Evolutionary conservation across 2,329 filamentous ascomycete genomes (phyloP), one percentile per base, ranked within the genome.

Genomic region (Geosmithia putterillii): DNA sequence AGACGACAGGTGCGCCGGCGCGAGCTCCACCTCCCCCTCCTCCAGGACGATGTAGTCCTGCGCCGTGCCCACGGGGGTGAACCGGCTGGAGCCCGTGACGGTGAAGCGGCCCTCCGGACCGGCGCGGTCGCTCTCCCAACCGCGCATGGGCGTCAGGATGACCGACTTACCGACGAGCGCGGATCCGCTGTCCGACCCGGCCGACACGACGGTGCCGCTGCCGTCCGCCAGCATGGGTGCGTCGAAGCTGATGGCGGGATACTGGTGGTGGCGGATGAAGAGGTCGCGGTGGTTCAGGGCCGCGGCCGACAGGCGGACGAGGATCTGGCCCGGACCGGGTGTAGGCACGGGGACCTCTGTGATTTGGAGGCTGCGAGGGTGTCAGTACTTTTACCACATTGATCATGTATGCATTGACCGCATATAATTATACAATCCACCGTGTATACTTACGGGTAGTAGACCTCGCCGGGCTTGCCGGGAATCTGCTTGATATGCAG

Each of bases 211-310:
- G 45, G 74, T 67, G 44, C 89, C 90, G 52, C 75, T 81, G 50
- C 86, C 90, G 58, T 96, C 90, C 47, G 88, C 79, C 21, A 94
- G 74, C 37, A 96, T 67, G 1, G 90, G 86, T 6, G 80, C 70
- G 46, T 76, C 73, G 61, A 94, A 94, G 12, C 83, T 82, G 43
- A 87, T 83, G 52, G 77, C 83, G 0, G 90, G 90, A 68, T 96
- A 96, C 36, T 94, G 78, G 57, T 89, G 83, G 61, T 92, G 88
- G 44, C 90, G 85, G 63, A 94, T 84, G 67, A 95, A 96, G 52
- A 94, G 78, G 62, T 96, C 92, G 54, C 89, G 84, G 67, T 96
- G 92, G 69, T 96, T 96, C 42, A 96, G 79, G 14, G 90, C 83
- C 1, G 82, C 85, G 42, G 88, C 85, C 32, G 76, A 74, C 56